These are phyloP conservation scores for Cladosporium sp. DNA, from an alignment of 2,329 filamentous ascomycete genomes.

Conservation along the genomic window DNA sequence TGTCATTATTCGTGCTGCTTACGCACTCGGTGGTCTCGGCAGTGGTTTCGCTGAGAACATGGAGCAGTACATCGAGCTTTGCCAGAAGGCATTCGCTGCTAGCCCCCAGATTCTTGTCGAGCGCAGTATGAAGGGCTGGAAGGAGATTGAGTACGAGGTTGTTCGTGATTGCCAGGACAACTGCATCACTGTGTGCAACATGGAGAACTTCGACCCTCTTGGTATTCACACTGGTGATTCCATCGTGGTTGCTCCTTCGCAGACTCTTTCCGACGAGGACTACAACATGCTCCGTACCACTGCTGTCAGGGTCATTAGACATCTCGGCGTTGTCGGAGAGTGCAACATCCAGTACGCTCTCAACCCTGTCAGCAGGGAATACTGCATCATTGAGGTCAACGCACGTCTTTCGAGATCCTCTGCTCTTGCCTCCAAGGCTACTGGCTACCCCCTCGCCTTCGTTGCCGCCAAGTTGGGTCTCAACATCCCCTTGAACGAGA, in stretches of 20 bases:
- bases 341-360: slow-evolving; percentile 99
- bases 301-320: slow-evolving; percentile 93
- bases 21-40: slow-evolving; percentile 90
- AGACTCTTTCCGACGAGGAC: slow-evolving; percentile 94
- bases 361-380: slow-evolving; percentile 92
- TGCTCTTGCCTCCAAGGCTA: slow-evolving; percentile 93
- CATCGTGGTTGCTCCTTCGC: slow-evolving; percentile 95
- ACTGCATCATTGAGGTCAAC: slow-evolving; percentile 99
- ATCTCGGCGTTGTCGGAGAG: slow-evolving; percentile 95
- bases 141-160: slow-evolving; percentile 98
- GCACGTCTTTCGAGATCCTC: slow-evolving; percentile 93
- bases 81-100: slow-evolving; percentile 90
- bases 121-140: slow-evolving; percentile 99
- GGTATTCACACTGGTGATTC: slow-evolving; percentile 98
- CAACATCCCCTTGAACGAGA: slow-evolving; percentile 91
- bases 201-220: slow-evolving; percentile 99
- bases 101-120: slow-evolving; percentile 96
- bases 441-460: slow-evolving; percentile 92
- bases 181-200: slow-evolving; percentile 99
- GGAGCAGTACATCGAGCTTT: slow-evolving; percentile 77
- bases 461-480: slow-evolving; percentile 96
- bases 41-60: slow-evolving; percentile 94
- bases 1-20: slow-evolving; percentile 94
- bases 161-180: slow-evolving; percentile 94
- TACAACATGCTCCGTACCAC: slow-evolving; percentile 99